A percentile compares a stretch with the other conserved stretches of the same genome.
Evolutionary conservation across 164 flowering plant species (phyloP).

Genomic region (Berberis thunbergii): DNA sequence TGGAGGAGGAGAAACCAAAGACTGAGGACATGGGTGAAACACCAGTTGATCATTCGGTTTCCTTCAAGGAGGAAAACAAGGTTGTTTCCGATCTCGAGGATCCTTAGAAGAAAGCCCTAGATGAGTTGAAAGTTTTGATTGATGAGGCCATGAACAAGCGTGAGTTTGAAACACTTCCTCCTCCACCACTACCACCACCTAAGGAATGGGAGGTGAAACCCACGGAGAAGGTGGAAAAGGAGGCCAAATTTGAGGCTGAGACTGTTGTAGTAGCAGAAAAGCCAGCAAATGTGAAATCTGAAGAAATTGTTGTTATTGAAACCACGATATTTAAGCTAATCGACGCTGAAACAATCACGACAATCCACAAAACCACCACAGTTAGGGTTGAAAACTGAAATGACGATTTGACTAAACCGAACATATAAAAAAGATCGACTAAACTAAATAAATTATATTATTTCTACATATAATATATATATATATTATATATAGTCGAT

Average conservation of each 20-base stretch:
- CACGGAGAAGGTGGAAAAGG: conserved; percentile 19
- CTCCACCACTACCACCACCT: conserved; percentile 2
- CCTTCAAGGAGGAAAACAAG: conserved; percentile 83
- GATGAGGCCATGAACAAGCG: conserved; percentile 61
- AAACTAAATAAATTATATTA: no score
- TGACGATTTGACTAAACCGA: no score
- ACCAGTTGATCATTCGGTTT: conserved; percentile 42
- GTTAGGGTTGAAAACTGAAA: no score
- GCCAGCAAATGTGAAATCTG: background rate
- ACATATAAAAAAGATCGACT: no score
- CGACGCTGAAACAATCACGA: conserved; percentile 33
- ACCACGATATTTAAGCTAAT: conserved; percentile 67
- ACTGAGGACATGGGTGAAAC: conserved; percentile 15
- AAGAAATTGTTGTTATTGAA: conserved; percentile 17
- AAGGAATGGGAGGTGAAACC: conserved; percentile 6
- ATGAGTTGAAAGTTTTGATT: conserved; percentile 60
- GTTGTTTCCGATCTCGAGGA: conserved; percentile 68
- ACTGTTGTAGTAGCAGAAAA: background rate
- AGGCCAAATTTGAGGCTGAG: conserved; percentile 4
- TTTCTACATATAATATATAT: no score
- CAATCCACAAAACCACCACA: conserved; percentile 28
- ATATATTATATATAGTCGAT: no score
- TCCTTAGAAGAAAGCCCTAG: conserved; percentile 70
- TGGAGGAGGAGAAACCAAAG: conserved; percentile 10
- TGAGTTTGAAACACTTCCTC: conserved; percentile 53